Conservation (phyloP, 805 yeast species). For the Starmerella bacillaris region DNA sequence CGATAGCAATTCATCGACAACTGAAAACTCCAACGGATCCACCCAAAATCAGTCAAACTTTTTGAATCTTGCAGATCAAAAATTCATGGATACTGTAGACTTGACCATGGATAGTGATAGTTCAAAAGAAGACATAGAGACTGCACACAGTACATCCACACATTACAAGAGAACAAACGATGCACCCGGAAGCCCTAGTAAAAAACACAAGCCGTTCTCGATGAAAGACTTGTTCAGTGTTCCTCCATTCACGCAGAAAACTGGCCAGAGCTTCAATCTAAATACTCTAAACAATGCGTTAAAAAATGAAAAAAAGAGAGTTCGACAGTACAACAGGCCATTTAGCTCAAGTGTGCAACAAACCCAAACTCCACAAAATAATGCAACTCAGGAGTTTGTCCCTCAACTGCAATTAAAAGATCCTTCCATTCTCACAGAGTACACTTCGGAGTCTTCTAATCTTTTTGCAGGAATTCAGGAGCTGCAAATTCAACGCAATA, state of each 20-base stretch:
- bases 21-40: too few species aligned
- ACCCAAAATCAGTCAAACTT: too few species aligned
- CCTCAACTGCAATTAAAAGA: slow-evolving; percentile 32
- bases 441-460: slow-evolving; percentile 33
- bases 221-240: slow-evolving; percentile 7
- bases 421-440: slow-evolving; percentile 62
- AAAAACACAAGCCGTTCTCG: slow-evolving; percentile 8
- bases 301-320: background rate
- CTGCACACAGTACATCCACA: background rate
- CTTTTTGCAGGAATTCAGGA: too few species aligned
- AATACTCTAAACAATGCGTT: slow-evolving; percentile 2
- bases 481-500: too few species aligned
- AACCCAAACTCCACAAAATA: background rate
- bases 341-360: background rate
- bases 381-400: background rate
- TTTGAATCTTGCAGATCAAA: too few species aligned
- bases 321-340: slow-evolving; percentile 5
- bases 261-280: slow-evolving; percentile 9
- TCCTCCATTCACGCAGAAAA: slow-evolving; percentile 12
- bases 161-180: background rate
- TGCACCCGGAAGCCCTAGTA: slow-evolving; percentile 1
- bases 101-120: too few species aligned
- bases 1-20: too few species aligned
- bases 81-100: too few species aligned
- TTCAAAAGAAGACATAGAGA: background rate